Conservation (phyloP, 305 asterid genomes). For the Fraxinus ornus region DNA sequence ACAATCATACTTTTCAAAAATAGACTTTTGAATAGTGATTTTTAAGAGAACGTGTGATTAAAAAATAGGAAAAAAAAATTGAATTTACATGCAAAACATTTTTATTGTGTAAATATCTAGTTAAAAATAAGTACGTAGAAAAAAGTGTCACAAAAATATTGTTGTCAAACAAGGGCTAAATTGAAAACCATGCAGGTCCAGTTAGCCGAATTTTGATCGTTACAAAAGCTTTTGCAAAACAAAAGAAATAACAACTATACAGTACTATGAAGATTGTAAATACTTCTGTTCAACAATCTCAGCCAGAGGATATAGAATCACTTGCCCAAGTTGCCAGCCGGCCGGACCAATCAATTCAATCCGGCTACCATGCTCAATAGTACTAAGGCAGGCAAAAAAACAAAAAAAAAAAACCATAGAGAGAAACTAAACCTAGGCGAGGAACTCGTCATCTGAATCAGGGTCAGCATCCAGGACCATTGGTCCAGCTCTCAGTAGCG, state of each 20-base stretch:
- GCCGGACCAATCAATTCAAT: not conserved
- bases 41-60: too few species aligned
- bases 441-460: slow-evolving; percentile 42
- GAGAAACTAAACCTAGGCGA: slow-evolving; percentile 21
- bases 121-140: too few species aligned
- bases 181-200: not conserved
- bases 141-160: too few species aligned
- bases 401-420: too few species aligned
- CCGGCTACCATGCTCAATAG: not conserved
- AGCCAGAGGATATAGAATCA: not conserved
- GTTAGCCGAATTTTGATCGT: not conserved
- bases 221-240: not conserved
- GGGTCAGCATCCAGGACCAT: slow-evolving; percentile 27
- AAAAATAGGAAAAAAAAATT: too few species aligned
- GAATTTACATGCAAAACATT: too few species aligned
- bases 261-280: not conserved
- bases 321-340: not conserved
- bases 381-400: not conserved
- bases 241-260: not conserved
- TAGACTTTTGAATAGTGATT: too few species aligned
- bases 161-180: too few species aligned
- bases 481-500: slow-evolving; percentile 44
- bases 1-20: too few species aligned
- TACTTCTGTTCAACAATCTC: not conserved
- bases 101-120: too few species aligned